Evolutionary conservation across 805 yeast genomes (phyloP).

Genomic region (Candida sithepensis): DNA sequence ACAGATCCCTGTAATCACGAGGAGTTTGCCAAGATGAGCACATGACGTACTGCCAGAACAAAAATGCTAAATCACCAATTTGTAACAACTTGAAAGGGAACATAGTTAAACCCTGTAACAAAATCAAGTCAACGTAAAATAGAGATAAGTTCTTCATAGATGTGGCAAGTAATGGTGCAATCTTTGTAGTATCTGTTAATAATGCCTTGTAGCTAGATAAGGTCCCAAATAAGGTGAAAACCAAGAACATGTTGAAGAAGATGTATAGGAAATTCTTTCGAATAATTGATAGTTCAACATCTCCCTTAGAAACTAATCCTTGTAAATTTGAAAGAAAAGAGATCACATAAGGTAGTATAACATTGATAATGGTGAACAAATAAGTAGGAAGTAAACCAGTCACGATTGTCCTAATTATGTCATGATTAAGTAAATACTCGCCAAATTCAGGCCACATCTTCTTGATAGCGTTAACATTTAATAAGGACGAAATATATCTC

Average conservation of each 20-base stretch:
- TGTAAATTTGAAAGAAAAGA: slow-evolving; percentile 46
- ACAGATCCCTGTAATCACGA: slow-evolving; percentile 45
- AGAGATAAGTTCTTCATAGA: slow-evolving; percentile 50
- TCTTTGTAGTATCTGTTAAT: slow-evolving; percentile 54
- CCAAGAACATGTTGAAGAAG: slow-evolving; percentile 58
- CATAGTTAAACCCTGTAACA: slow-evolving; percentile 69
- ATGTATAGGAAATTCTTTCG: slow-evolving; percentile 58
- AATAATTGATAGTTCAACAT: slow-evolving; percentile 53
- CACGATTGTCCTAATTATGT: slow-evolving; percentile 50
- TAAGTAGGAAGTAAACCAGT: slow-evolving; percentile 63
- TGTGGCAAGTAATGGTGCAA: slow-evolving; percentile 51
- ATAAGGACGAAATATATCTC: slow-evolving; percentile 52
- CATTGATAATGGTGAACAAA: slow-evolving; percentile 51
- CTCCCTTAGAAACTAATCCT: slow-evolving; percentile 55
- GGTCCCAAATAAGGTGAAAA: slow-evolving; percentile 60
- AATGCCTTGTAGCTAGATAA: slow-evolving; percentile 56
- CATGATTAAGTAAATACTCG: slow-evolving; percentile 45
- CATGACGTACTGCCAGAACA: slow-evolving; percentile 40
- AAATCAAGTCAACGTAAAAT: slow-evolving; percentile 57
- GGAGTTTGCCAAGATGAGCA: slow-evolving; percentile 42
- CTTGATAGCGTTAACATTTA: slow-evolving; percentile 52
- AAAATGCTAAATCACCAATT: slow-evolving; percentile 47
- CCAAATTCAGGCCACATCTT: slow-evolving; percentile 61
- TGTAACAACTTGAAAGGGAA: slow-evolving; percentile 56
- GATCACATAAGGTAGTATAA: slow-evolving; percentile 52